phyloP scores from a whole-genome alignment of 768 basidiomycete genomes.

The Phlebiopsis flavidoalba region DNA sequence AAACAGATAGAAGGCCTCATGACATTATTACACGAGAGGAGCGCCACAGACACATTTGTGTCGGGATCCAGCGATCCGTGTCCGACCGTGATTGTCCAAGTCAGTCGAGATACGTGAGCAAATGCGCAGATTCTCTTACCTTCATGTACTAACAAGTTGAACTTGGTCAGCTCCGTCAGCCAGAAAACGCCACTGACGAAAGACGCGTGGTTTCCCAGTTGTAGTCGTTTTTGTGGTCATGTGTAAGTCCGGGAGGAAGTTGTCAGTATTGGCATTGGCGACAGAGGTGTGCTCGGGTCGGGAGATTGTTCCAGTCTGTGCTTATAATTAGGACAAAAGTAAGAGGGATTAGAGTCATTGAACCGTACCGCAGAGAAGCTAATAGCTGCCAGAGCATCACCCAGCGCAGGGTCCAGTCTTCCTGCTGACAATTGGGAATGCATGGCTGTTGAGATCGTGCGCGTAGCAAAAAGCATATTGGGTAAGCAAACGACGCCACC shows the following conservation, averaged over 20 bases:
- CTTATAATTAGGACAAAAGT: too few relatives aligned
- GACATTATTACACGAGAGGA: too few relatives aligned
- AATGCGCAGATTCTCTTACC: conserved; percentile 18
- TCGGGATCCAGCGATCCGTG: conserved; percentile 60
- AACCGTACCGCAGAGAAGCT: conserved; percentile 56
- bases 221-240: conserved; percentile 47
- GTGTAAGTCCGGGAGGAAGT: conserved; percentile 49
- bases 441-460: too few relatives aligned
- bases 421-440: too few relatives aligned
- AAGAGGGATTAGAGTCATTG: too few relatives aligned
- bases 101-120: background rate
- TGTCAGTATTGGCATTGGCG: conserved; percentile 65
- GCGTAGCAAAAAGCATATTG: background rate
- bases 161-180: conserved; percentile 51
- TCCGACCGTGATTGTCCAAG: conserved; percentile 24
- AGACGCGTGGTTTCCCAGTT: conserved; percentile 13
- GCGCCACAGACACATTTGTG: conserved; percentile 37
- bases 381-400: conserved; percentile 52
- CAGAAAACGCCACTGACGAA: conserved; percentile 16
- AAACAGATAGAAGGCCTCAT: background rate
- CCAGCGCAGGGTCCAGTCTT: conserved; percentile 51
- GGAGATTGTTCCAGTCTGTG: conserved; percentile 21
- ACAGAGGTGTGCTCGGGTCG: conserved; percentile 52
- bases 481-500: conserved; percentile 25
- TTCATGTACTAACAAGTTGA: conserved; percentile 59